Evolutionary conservation across 2,329 filamentous ascomycete genomes (phyloP).

Genomic region (Torrubiellomyces zombiae): DNA sequence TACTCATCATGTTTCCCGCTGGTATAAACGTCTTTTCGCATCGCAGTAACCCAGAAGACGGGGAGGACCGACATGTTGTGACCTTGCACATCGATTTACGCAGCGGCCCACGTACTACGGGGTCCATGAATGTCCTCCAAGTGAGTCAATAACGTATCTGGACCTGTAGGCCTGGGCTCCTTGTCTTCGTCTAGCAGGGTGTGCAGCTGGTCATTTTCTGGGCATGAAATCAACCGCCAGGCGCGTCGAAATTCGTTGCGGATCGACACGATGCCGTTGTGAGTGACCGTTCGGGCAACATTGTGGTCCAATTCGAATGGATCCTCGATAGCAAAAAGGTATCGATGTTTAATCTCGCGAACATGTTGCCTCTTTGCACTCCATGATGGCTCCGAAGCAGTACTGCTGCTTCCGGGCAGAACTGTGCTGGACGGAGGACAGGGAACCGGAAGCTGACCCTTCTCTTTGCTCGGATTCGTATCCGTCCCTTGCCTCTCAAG

Average conservation of each 20-base stretch:
- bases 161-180: too few relatives aligned
- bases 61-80: too few relatives aligned
- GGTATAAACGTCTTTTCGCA: too few relatives aligned
- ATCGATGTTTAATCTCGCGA: slow-evolving; percentile 63
- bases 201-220: too few relatives aligned
- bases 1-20: too few relatives aligned
- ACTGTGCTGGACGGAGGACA: background rate
- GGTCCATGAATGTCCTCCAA: slow-evolving; percentile 19
- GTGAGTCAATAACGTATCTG: slow-evolving; percentile 11
- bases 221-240: slow-evolving; percentile 57
- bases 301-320: slow-evolving; percentile 83
- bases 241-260: slow-evolving; percentile 72
- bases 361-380: slow-evolving; percentile 22
- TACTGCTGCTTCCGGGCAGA: background rate
- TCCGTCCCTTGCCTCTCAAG: slow-evolving; percentile 30
- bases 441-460: slow-evolving; percentile 1
- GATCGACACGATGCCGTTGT: slow-evolving; percentile 66
- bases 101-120: too few relatives aligned
- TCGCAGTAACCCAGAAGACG: too few relatives aligned
- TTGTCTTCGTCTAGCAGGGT: slow-evolving; percentile 36
- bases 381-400: slow-evolving; percentile 5
- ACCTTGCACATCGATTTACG: too few relatives aligned
- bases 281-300: slow-evolving; percentile 71
- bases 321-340: slow-evolving; percentile 80
- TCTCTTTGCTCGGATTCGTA: slow-evolving; percentile 1